phyloP scores from a whole-genome alignment of 2,329 filamentous ascomycete species.

The Cordyceps tenuipes region DNA sequence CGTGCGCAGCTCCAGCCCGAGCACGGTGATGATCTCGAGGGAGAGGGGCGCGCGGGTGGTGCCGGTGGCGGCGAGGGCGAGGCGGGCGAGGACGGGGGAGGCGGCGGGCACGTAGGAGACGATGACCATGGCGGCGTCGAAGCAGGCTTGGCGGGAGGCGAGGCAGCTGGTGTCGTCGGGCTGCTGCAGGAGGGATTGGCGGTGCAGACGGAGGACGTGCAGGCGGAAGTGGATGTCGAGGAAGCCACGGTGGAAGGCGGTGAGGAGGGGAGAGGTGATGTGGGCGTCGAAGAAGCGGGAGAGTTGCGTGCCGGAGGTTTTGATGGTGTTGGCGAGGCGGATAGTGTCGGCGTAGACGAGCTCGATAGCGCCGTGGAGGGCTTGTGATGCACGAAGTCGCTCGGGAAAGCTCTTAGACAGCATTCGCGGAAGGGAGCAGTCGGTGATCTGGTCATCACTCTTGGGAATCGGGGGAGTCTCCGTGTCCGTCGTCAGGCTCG shows the following conservation, averaged over 20 bases:
- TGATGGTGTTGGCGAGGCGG: neutral
- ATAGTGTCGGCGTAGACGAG: neutral
- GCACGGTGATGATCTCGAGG: conserved; percentile 5
- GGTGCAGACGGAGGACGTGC: conserved; percentile 1
- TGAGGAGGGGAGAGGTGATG: neutral
- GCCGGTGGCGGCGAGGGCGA: neutral
- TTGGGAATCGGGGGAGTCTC: neutral
- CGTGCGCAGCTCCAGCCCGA: conserved; percentile 2
- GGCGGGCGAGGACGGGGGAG: neutral
- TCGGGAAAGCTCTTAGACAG: neutral
- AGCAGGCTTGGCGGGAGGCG: neutral
- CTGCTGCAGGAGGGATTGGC: neutral
- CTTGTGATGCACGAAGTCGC: neutral
- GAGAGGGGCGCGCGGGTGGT: neutral
- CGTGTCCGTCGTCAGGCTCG: neutral
- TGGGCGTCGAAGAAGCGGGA: neutral
- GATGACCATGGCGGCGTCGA: conserved; percentile 1
- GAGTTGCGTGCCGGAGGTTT: neutral
- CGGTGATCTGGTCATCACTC: neutral
- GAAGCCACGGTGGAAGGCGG: conserved; percentile 1
- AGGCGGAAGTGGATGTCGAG: neutral
- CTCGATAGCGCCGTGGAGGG: neutral
- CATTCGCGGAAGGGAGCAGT: neutral
- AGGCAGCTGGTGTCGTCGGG: neutral
- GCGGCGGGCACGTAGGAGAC: neutral